Evolutionary conservation across 2,329 filamentous ascomycete species (phyloP).

Genomic region (Claviceps arundinis): DNA sequence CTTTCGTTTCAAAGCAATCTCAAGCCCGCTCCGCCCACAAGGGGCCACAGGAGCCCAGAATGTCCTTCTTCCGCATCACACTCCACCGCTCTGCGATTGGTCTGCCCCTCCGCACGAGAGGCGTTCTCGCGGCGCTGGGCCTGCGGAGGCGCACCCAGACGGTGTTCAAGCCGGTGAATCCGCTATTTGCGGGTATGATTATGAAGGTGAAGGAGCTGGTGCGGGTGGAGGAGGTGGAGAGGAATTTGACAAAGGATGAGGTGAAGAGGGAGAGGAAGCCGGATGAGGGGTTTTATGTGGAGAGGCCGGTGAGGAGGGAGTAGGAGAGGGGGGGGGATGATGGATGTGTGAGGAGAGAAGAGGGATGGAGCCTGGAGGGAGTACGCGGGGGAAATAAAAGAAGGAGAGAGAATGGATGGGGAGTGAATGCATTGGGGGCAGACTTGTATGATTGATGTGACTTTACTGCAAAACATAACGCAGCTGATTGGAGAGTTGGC

Average conservation of each 20-base stretch:
- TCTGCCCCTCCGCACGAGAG: conserved; percentile 64
- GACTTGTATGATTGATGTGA: neutral
- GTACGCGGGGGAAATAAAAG: neutral
- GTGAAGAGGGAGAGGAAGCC: conserved; percentile 60
- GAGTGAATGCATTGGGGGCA: neutral
- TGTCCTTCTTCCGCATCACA: conserved; percentile 83
- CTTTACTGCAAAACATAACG: neutral
- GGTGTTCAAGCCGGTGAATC: conserved; percentile 76
- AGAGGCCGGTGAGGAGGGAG: conserved; percentile 32
- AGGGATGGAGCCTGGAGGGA: neutral
- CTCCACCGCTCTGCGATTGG: conserved; percentile 84
- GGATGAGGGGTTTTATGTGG: conserved; percentile 68
- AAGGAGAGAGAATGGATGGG: neutral
- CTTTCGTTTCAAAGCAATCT: no score
- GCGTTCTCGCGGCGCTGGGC: conserved; percentile 73
- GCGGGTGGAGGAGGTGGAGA: conserved; percentile 63
- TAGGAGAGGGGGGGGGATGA: neutral
- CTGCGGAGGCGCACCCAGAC: conserved; percentile 73
- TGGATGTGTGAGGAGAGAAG: neutral
- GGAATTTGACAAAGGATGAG: conserved; percentile 47
- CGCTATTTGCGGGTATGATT: conserved; percentile 76
- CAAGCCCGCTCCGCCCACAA: no score
- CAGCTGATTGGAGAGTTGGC: neutral
- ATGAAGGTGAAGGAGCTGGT: conserved; percentile 92
- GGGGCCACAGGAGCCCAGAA: conserved; percentile 17